Conservation (phyloP, 192 early-diverging fungal genomes). For the Linnemannia exigua region DNA sequence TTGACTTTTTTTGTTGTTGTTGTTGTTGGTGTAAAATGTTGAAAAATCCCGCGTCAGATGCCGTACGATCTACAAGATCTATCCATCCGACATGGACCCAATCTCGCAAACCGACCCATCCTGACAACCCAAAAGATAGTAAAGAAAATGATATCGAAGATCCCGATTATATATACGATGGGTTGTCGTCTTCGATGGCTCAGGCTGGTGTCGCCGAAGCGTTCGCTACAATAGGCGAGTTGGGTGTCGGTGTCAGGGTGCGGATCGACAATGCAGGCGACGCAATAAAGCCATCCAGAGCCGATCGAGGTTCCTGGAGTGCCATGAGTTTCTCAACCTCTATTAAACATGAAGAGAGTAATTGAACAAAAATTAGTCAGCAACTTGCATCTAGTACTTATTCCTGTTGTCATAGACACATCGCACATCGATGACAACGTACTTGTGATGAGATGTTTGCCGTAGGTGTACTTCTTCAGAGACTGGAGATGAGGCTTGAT, state of each 20-base stretch:
- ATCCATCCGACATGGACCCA: background rate
- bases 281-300: constrained; percentile 16
- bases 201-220: background rate
- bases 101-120: background rate
- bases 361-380: no score
- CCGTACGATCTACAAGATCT: background rate
- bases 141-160: background rate
- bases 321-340: constrained; percentile 28
- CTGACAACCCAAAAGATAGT: background rate
- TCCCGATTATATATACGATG: constrained; percentile 7
- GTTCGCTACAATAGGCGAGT: constrained; percentile 10
- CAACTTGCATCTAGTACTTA: no score
- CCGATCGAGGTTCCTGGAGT: constrained; percentile 16
- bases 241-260: background rate
- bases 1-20: background rate
- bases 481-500: constrained; percentile 92
- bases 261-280: constrained; percentile 6
- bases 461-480: constrained; percentile 96
- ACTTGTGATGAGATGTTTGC: constrained; percentile 91
- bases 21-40: background rate
- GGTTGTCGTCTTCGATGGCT: background rate
- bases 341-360: background rate
- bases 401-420: no score
- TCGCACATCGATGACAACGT: constrained; percentile 13
- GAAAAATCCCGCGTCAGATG: background rate